Evolutionary conservation across 805 yeast genomes (phyloP).

Genomic region (Candida silvatica): DNA sequence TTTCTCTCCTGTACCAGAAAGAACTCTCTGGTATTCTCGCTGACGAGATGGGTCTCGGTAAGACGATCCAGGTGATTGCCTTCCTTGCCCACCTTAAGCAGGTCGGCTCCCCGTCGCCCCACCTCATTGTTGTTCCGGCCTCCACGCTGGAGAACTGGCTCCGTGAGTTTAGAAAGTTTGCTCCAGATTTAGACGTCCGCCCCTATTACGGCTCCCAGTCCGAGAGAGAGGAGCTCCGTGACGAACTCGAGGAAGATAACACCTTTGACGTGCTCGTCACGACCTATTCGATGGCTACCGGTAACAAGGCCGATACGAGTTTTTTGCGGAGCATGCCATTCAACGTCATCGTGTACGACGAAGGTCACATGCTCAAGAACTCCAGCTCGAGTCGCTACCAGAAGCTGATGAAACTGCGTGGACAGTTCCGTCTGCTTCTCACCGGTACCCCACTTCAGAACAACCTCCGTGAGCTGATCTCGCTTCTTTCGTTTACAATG

Average conservation of each 20-base stretch:
- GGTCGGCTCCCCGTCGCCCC: conserved; percentile 58
- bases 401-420: conserved; percentile 77
- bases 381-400: conserved; percentile 79
- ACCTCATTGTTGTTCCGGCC: conserved; percentile 90
- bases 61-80: conserved; percentile 92
- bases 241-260: conserved; percentile 46
- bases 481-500: conserved; percentile 82
- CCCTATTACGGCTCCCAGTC: conserved; percentile 88
- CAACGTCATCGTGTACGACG: conserved; percentile 90
- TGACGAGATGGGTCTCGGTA: conserved; percentile 98
- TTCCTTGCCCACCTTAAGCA: conserved; percentile 82
- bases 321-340: conserved; percentile 70
- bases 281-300: conserved; percentile 87
- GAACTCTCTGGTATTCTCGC: conserved; percentile 88
- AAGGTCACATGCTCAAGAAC: conserved; percentile 95
- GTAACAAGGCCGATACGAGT: conserved; percentile 70
- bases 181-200: conserved; percentile 73
- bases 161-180: conserved; percentile 83
- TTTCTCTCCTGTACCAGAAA: conserved; percentile 67
- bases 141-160: conserved; percentile 97
- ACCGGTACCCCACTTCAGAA: conserved; percentile 98
- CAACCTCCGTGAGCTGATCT: conserved; percentile 82
- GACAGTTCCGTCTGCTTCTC: conserved; percentile 74
- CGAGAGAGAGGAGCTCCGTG: conserved; percentile 81
- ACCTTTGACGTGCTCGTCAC: conserved; percentile 86